A percentile compares a stretch with the other conserved stretches of the same genome.
These are phyloP conservation scores for Zychaea mexicana DNA, from an alignment of 371 early-diverging fungal species.

Conservation along the genomic window DNA sequence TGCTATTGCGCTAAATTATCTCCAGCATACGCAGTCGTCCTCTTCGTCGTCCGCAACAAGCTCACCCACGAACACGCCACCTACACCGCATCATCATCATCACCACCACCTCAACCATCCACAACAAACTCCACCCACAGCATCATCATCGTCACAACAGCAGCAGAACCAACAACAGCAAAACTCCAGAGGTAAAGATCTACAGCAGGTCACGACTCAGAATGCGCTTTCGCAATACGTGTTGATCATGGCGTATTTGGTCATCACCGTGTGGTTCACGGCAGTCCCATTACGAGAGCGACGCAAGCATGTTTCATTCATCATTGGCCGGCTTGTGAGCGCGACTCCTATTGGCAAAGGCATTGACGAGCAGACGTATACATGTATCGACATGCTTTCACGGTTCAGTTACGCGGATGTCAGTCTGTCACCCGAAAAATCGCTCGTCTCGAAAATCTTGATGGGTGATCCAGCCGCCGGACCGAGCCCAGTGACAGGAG, in stretches of 20 bases:
- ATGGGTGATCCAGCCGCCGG: constrained; percentile 33
- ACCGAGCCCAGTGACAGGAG: constrained; percentile 2
- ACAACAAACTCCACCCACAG: not conserved
- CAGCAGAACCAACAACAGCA: constrained; percentile 18
- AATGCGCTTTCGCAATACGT: constrained; percentile 77
- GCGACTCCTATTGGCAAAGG: constrained; percentile 41
- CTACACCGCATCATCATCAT: constrained; percentile 8
- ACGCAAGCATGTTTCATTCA: constrained; percentile 80
- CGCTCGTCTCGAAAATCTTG: constrained; percentile 39
- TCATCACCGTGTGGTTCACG: constrained; percentile 88
- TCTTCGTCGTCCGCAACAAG: constrained; percentile 16
- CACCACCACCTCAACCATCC: constrained; percentile 11
- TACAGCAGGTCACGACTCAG: constrained; percentile 13
- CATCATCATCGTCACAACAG: constrained; percentile 2
- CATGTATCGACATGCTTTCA: constrained; percentile 93
- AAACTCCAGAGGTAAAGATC: constrained; percentile 3
- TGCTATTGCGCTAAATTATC: constrained; percentile 90
- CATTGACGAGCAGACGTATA: constrained; percentile 82
- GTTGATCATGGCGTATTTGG: constrained; percentile 87
- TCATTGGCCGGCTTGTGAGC: constrained; percentile 72
- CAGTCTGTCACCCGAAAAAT: constrained; percentile 59
- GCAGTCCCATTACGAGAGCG: constrained; percentile 75
- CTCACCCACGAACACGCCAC: constrained; percentile 22
- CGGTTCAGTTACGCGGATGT: constrained; percentile 82
- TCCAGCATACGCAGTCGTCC: constrained; percentile 67